Conservation (phyloP, 768 basidiomycete species). For the Pleurotus cornucopiae region DNA sequence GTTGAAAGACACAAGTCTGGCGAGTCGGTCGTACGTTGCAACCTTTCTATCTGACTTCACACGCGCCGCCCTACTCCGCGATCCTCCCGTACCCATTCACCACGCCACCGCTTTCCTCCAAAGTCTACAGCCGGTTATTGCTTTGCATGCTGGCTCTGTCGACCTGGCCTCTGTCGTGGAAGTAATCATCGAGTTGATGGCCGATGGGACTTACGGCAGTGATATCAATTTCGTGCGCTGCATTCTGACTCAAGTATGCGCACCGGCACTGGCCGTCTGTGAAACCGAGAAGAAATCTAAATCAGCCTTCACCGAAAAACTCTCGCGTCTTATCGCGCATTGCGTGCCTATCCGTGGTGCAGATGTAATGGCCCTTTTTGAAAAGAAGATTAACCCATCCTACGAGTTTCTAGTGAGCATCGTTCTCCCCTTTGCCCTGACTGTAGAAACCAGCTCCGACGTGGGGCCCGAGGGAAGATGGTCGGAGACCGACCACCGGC, state of each 20-base stretch:
- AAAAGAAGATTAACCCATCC: slow-evolving; percentile 43
- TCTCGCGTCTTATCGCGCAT: slow-evolving; percentile 38
- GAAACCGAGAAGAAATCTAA: slow-evolving; percentile 38
- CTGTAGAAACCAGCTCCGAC: slow-evolving; percentile 46
- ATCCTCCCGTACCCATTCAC: slow-evolving; percentile 40
- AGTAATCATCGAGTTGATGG: slow-evolving; percentile 39
- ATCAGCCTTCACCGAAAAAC: slow-evolving; percentile 32
- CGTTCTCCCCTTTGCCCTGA: slow-evolving; percentile 56
- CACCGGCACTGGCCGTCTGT: slow-evolving; percentile 43
- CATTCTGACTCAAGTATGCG: slow-evolving; percentile 41
- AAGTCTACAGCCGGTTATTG: slow-evolving; percentile 54
- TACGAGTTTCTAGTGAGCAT: slow-evolving; percentile 62
- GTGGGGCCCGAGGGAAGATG: slow-evolving; percentile 35
- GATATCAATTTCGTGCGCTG: slow-evolving; percentile 47
- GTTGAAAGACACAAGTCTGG: background rate
- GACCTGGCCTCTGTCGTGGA: slow-evolving; percentile 60
- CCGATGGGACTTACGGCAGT: slow-evolving; percentile 43
- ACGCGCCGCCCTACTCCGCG: slow-evolving; percentile 43
- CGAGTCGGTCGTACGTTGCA: slow-evolving; percentile 27
- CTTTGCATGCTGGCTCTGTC: slow-evolving; percentile 38
- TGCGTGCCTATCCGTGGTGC: slow-evolving; percentile 44
- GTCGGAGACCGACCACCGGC: slow-evolving; percentile 43
- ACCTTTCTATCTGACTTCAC: slow-evolving; percentile 53
- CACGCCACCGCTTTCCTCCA: slow-evolving; percentile 47
- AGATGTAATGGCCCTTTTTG: slow-evolving; percentile 54